phyloP scores from a whole-genome alignment of 2,329 filamentous ascomycete species.

The Botrytis pseudocinerea region DNA sequence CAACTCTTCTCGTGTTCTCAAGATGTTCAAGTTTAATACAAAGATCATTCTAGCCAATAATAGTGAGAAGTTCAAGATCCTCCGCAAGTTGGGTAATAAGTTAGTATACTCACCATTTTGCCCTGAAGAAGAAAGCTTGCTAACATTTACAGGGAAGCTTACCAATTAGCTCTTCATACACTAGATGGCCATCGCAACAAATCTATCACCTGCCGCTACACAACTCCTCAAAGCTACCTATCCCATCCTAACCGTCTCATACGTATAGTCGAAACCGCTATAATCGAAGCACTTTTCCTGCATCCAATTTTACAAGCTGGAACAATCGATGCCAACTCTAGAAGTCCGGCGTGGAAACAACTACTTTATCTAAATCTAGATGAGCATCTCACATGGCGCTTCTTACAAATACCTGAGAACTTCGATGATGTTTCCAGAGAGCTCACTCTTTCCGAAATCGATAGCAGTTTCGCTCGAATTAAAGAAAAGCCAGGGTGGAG shows the following conservation, averaged over 20 bases:
- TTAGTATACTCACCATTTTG: background rate
- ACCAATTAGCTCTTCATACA: slow-evolving; percentile 1
- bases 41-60: background rate
- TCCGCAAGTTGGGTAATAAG: background rate
- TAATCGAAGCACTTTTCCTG: background rate
- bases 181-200: slow-evolving; percentile 2
- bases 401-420: background rate
- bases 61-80: background rate
- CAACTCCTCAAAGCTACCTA: background rate
- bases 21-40: background rate
- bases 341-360: background rate
- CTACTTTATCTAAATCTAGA: background rate
- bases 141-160: background rate
- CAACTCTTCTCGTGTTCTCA: background rate
- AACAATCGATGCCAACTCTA: background rate
- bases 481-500: background rate
- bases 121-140: background rate
- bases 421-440: background rate
- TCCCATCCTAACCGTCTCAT: background rate
- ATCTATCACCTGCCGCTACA: background rate
- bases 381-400: slow-evolving; percentile 6
- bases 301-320: background rate
- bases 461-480: background rate
- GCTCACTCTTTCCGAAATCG: background rate
- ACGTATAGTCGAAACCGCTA: background rate